Evolutionary conservation across 1,284 basidiomycete species (phyloP).

Genomic region (Ceratobasidium sp.): DNA sequence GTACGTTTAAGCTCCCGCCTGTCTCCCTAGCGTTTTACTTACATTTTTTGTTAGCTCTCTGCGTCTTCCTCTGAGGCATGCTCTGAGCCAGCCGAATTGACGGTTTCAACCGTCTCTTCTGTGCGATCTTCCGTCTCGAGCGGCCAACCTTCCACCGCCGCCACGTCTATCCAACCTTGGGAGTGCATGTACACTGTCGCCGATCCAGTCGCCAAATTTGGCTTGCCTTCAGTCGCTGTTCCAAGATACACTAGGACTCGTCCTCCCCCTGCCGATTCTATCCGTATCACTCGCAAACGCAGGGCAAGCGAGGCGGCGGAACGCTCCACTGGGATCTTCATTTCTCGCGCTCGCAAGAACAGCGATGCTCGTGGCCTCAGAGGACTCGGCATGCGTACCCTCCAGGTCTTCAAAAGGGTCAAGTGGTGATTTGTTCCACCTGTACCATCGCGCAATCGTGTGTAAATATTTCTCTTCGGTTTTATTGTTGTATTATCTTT

Average conservation of each 20-base stretch:
- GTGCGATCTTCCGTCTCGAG: neutral
- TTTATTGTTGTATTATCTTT: neutral
- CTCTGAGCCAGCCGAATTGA: neutral
- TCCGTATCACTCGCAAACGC: constrained; percentile 17
- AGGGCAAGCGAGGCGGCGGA: constrained; percentile 13
- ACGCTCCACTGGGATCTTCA: neutral
- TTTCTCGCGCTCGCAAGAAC: constrained; percentile 13
- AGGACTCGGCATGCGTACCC: constrained; percentile 2
- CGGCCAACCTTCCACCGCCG: constrained; percentile 13
- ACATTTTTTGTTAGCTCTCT: neutral
- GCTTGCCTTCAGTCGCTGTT: neutral
- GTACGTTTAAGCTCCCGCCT: no score
- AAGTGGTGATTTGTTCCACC: constrained; percentile 5
- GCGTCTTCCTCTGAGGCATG: neutral
- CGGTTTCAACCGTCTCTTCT: neutral
- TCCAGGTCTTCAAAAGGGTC: constrained; percentile 17
- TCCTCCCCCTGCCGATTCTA: constrained; percentile 29
- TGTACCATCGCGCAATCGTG: no score
- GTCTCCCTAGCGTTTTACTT: no score
- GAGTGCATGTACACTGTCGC: neutral
- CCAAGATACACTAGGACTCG: constrained; percentile 16
- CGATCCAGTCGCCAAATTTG: neutral
- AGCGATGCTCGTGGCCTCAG: constrained; percentile 19
- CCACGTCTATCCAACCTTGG: constrained; percentile 14
- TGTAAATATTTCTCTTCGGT: no score